Evolutionary conservation across 345 rosid species (phyloP).

Genomic region (Acer negundo): DNA sequence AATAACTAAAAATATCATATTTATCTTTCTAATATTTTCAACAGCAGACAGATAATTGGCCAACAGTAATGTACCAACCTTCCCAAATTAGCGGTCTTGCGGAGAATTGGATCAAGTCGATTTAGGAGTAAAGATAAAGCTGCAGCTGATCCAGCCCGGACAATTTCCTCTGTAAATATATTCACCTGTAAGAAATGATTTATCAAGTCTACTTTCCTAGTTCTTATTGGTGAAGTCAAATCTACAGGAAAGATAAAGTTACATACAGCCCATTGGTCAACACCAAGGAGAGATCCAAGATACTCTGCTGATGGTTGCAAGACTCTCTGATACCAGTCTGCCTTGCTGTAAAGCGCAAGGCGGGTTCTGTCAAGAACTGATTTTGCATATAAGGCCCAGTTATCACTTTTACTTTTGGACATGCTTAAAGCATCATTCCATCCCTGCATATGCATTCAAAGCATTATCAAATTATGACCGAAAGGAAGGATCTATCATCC

Average conservation of each 20-base stretch:
- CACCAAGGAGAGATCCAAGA: conserved; percentile 88
- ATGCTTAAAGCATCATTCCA: conserved; percentile 73
- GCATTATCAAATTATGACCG: conserved; percentile 3
- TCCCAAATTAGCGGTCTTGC: conserved; percentile 92
- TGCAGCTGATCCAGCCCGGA: conserved; percentile 99
- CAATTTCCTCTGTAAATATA: conserved; percentile 93
- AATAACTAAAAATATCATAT: conserved; percentile 7
- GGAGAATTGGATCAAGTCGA: conserved; percentile 94
- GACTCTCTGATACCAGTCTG: conserved; percentile 79
- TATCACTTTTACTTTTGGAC: conserved; percentile 54
- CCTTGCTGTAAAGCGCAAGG: conserved; percentile 82
- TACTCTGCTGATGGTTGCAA: conserved; percentile 96
- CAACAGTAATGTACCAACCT: conserved; percentile 53
- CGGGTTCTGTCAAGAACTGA: conserved; percentile 96
- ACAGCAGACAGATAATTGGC: background rate
- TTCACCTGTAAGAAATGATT: conserved; percentile 51
- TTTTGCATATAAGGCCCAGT: conserved; percentile 94
- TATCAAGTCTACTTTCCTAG: background rate
- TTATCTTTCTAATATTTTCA: background rate
- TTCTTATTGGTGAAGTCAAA: background rate
- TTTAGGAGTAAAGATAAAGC: conserved; percentile 80
- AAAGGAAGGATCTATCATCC: conserved; percentile 10
- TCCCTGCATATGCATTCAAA: conserved; percentile 56
- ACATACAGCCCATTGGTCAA: conserved; percentile 89
- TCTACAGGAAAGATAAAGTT: conserved; percentile 7